Conservation (phyloP, 225 moss, liverwort and hornwort genomes). For the Straminergon stramineum region DNA sequence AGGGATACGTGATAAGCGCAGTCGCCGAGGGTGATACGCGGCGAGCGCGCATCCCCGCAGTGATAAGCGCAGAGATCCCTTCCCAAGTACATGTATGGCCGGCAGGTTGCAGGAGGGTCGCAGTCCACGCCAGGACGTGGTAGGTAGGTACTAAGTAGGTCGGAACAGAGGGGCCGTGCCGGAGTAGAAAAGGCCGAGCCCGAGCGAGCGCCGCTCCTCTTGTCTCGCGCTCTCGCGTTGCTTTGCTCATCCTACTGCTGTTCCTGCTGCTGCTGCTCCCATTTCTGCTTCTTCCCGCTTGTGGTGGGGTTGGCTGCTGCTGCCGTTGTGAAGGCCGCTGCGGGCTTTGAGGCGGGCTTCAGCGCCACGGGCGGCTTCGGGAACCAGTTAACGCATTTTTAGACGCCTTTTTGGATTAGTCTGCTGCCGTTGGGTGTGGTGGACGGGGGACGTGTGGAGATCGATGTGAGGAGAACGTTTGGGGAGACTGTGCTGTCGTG, state of each 20-base stretch:
- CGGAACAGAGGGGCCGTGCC: not conserved
- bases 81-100: conserved; percentile 23
- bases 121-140: not conserved
- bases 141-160: not conserved
- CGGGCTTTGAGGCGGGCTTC: not conserved
- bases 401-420: not conserved
- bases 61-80: conserved; percentile 19
- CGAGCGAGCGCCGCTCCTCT: not conserved
- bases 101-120: conserved; percentile 14
- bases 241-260: not conserved
- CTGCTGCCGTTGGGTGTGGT: not conserved
- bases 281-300: not conserved
- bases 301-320: not conserved
- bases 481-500: not conserved
- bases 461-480: not conserved
- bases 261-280: not conserved
- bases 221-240: not conserved
- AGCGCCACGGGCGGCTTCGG: not conserved
- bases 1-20: not conserved
- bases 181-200: conserved; percentile 22
- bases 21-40: conserved; percentile 9
- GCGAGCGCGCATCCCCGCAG: not conserved
- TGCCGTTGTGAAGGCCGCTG: not conserved
- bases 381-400: not conserved
- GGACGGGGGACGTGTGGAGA: not conserved